Evolutionary conservation across 371 early-diverging fungal genomes (phyloP).

Genomic region (Apophysomyces sp.): DNA sequence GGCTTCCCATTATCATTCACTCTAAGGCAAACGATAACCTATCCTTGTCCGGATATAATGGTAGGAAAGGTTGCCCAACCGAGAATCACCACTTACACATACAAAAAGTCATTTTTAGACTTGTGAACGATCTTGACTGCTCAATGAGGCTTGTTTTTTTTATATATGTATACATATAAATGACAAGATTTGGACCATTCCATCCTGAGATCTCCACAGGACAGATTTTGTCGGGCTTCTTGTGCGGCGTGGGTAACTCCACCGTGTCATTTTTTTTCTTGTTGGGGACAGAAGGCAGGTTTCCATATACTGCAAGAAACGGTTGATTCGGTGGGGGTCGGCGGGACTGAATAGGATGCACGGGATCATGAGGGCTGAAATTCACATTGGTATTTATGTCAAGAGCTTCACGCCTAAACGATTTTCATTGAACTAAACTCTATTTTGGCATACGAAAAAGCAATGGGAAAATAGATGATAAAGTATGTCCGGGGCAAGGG

Average conservation of each 20-base stretch:
- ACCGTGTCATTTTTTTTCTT: not conserved
- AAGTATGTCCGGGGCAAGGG: not conserved
- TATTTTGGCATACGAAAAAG: not conserved
- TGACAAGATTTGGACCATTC: too few species aligned
- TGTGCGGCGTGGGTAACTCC: constrained; percentile 9
- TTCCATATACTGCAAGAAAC: constrained; percentile 1
- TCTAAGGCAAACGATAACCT: constrained; percentile 7
- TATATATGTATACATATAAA: too few species aligned
- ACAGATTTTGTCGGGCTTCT: not conserved
- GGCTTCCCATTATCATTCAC: constrained; percentile 16
- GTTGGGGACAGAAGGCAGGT: not conserved
- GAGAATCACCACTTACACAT: not conserved
- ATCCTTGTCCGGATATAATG: constrained; percentile 18
- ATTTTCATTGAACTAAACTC: not conserved
- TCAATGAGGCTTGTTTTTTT: too few species aligned
- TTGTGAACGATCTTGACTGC: too few species aligned
- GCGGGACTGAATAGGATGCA: too few species aligned
- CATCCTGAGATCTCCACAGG: too few species aligned
- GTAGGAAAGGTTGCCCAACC: not conserved
- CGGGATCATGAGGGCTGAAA: too few species aligned
- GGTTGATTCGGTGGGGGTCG: too few species aligned
- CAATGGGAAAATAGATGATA: not conserved
- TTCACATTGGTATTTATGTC: too few species aligned
- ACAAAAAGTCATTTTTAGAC: not conserved
- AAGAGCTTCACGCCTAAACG: not conserved